Evolutionary conservation across 768 basidiomycete genomes (phyloP).

Genomic region (Amanita inopinata): DNA sequence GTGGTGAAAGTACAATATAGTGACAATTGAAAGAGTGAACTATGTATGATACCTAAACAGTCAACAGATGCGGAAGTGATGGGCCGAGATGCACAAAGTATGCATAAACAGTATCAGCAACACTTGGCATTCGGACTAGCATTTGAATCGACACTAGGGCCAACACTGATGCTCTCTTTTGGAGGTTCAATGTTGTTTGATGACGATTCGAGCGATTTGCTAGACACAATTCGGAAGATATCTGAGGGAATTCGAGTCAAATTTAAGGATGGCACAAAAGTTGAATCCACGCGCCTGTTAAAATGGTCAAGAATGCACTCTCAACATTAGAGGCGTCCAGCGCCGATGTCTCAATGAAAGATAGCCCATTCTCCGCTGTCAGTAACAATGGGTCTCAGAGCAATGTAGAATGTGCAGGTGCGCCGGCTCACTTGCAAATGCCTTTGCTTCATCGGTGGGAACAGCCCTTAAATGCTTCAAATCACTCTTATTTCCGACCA

Average conservation of each 20-base stretch:
- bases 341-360: constrained; percentile 98
- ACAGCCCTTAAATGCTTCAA: constrained; percentile 96
- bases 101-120: constrained; percentile 33
- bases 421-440: constrained; percentile 65
- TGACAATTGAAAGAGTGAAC: constrained; percentile 4
- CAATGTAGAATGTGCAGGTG: not conserved
- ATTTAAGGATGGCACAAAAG: not conserved
- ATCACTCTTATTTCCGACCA: constrained; percentile 98
- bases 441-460: constrained; percentile 94
- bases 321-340: constrained; percentile 99
- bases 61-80: not conserved
- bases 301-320: constrained; percentile 92
- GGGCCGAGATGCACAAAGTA: not conserved
- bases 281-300: constrained; percentile 54
- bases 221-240: constrained; percentile 95
- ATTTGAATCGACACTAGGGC: constrained; percentile 59
- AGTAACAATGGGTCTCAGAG: not conserved
- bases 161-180: constrained; percentile 81
- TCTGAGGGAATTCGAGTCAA: constrained; percentile 37
- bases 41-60: constrained; percentile 4
- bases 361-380: constrained; percentile 81
- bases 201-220: constrained; percentile 85
- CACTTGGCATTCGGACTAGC: constrained; percentile 50
- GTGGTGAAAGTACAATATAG: constrained; percentile 3
- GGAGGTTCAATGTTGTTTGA: constrained; percentile 70